Percentiles rank a stretch among this genome's conserved stretches.
phyloP scores from a whole-genome alignment of 2,329 filamentous ascomycete genomes.

The Colletotrichum sp. region DNA sequence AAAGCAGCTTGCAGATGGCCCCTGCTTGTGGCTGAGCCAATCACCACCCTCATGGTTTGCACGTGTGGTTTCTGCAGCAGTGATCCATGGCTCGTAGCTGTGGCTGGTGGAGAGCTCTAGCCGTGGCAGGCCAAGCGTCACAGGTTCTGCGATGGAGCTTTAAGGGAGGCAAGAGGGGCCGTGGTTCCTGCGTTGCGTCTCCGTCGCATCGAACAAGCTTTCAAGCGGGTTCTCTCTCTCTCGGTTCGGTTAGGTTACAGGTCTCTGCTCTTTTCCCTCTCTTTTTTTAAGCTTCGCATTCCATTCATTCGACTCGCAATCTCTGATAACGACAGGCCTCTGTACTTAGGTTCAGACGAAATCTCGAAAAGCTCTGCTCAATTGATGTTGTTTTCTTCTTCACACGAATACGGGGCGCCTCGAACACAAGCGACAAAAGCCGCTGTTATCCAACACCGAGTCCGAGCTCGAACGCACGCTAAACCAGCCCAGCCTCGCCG shows the following conservation, averaged over 20 bases:
- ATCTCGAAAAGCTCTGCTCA: neutral
- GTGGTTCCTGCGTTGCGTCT: neutral
- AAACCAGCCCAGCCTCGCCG: neutral
- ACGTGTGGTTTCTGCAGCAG: constrained; percentile 4
- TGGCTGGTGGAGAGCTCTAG: constrained; percentile 17
- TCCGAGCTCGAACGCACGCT: constrained; percentile 8
- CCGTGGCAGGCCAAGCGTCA: constrained; percentile 2
- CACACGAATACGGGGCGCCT: neutral
- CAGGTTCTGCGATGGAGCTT: constrained; percentile 8
- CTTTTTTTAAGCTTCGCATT: neutral
- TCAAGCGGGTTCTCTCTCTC: constrained; percentile 15
- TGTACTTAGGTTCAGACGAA: neutral
- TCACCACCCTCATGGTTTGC: neutral
- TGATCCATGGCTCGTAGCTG: neutral
- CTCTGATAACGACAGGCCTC: neutral
- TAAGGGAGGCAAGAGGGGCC: neutral
- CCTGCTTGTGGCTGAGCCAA: neutral
- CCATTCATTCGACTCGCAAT: neutral
- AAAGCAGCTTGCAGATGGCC: neutral
- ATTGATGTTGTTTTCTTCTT: neutral
- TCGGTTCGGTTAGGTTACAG: neutral
- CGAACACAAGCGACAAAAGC: neutral
- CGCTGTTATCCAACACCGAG: neutral
- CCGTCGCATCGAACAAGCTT: constrained; percentile 15
- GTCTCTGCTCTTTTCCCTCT: neutral